These are phyloP conservation scores for Pneumocystis murina DNA, from an alignment of 1,139 yeast species.

Conservation along the genomic window DNA sequence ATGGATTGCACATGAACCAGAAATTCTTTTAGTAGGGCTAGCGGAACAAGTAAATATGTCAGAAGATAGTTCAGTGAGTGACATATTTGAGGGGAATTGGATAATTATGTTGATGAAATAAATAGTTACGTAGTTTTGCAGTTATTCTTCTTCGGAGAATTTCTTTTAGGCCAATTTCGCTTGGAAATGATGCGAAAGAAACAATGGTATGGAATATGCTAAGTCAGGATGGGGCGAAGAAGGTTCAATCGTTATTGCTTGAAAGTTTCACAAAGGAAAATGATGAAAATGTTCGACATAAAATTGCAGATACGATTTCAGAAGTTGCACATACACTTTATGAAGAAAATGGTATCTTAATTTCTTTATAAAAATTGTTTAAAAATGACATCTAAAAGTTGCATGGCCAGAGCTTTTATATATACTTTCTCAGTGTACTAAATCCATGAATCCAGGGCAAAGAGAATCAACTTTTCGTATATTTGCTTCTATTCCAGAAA, in stretches of 20 bases:
- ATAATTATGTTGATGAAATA: not conserved
- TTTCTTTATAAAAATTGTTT: not conserved
- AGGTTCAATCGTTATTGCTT: slow-evolving; percentile 51
- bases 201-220: slow-evolving; percentile 45
- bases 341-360: not conserved
- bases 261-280: slow-evolving; percentile 58
- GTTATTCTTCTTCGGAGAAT: slow-evolving; percentile 83
- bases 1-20: slow-evolving; percentile 52
- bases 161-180: slow-evolving; percentile 49
- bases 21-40: slow-evolving; percentile 55
- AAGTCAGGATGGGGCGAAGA: slow-evolving; percentile 41
- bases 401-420: slow-evolving; percentile 17
- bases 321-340: slow-evolving; percentile 44
- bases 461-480: slow-evolving; percentile 89
- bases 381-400: slow-evolving; percentile 3
- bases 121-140: slow-evolving; percentile 38
- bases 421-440: slow-evolving; percentile 13
- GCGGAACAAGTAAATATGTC: slow-evolving; percentile 67
- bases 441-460: slow-evolving; percentile 47
- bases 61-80: slow-evolving; percentile 35
- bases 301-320: slow-evolving; percentile 83
- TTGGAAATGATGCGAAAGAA: slow-evolving; percentile 45
- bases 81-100: not conserved
- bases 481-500: slow-evolving; percentile 67
- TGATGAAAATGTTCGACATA: slow-evolving; percentile 66